Base-by-base conservation (phyloP, 345 rosid genomes). In the Orychophragmus violaceus region DNA sequence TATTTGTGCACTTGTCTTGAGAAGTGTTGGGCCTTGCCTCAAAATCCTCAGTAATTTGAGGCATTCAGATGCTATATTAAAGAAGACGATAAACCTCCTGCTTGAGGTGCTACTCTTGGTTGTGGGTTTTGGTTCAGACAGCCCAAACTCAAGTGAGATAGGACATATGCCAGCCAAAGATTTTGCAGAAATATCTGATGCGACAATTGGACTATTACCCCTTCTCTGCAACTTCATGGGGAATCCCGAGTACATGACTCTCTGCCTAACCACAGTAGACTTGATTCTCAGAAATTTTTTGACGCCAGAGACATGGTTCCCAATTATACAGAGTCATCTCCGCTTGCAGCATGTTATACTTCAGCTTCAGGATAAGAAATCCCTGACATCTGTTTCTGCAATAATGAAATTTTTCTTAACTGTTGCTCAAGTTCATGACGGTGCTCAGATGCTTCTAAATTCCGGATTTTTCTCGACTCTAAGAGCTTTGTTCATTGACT, bases 261-360 rank as follows among this genome's bases (percentile, higher is more conserved):
- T 85, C 76, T 78, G 91, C 74, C 76, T 90, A 70, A 79, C 95
- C 56, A 62, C 80, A 28, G 44, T 78, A 67, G 96, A 94, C 76
- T 63, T 83, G 58, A 76, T 85, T 71, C 66, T 90, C 35, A 75
- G 85, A 81, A 56, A 66, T 25, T 79, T 85, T 69, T 64, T 88
- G 84, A 78, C 84, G n/a, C 91, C 99, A 4, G 69, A 71, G 63
- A 84, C 92, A 41, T 90, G 99, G 97, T 83, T 90, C 73, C 91
- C 98, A 14, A 75, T 92, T 67, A 74, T 92, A 69, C 84, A 70
- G 69, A 76, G 81, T 69, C 88, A 88, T 79, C 88, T 88, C 49
- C 89, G 74, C 24, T 63, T 88, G 71, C 86, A 75, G 76, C 81
- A 74, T 69, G 68, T 85, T 66, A 78, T 84, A 66, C 57, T 68